phyloP scores from a whole-genome alignment of 2,329 filamentous ascomycete genomes.

The Fusarium marasasianum region DNA sequence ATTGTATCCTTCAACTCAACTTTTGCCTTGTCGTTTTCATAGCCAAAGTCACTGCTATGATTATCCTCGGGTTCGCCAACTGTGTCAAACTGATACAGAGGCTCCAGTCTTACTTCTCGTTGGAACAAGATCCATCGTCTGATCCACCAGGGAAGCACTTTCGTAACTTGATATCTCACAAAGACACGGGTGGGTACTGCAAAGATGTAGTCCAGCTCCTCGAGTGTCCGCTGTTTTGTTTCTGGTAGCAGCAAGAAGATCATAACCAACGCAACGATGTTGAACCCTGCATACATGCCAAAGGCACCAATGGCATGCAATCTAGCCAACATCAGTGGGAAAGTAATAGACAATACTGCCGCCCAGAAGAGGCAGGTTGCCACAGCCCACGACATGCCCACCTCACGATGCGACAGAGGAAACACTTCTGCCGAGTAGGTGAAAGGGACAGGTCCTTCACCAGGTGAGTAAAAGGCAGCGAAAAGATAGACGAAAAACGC shows the following conservation, averaged over 20 bases:
- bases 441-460: constrained; percentile 74
- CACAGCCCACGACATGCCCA: constrained; percentile 76
- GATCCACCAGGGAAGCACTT: constrained; percentile 68
- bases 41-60: constrained; percentile 44
- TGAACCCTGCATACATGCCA: constrained; percentile 64
- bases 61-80: constrained; percentile 47
- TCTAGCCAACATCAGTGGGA: constrained; percentile 63
- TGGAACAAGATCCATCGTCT: constrained; percentile 65
- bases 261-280: constrained; percentile 62
- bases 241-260: constrained; percentile 68
- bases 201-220: constrained; percentile 68
- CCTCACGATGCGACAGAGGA: constrained; percentile 74
- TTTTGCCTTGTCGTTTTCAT: constrained; percentile 51
- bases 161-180: constrained; percentile 65
- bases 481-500: constrained; percentile 67
- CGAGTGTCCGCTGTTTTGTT: constrained; percentile 65
- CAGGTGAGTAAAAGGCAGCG: constrained; percentile 60
- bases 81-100: constrained; percentile 54
- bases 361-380: constrained; percentile 72
- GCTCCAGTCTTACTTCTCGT: constrained; percentile 53
- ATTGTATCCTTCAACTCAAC: constrained; percentile 52
- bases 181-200: constrained; percentile 67
- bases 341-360: constrained; percentile 69
- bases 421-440: constrained; percentile 76
- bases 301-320: constrained; percentile 61